Evolutionary conservation across 805 yeast genomes (phyloP).

Genomic region (Grigorovia transvaalensis): DNA sequence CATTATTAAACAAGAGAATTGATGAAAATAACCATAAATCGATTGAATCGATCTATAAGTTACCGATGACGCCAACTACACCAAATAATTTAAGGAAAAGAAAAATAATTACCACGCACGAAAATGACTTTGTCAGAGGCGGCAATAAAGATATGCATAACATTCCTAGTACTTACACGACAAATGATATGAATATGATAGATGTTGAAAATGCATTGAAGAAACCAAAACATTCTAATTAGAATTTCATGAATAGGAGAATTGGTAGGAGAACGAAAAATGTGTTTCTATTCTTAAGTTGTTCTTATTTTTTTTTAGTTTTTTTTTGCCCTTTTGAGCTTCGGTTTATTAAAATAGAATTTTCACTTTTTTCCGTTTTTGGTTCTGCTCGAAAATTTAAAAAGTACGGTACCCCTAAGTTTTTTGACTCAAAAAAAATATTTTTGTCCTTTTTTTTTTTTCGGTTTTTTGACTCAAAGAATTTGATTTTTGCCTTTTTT

Average conservation of each 20-base stretch:
- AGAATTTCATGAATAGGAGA: background rate
- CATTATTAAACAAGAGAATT: background rate
- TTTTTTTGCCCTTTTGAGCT: background rate
- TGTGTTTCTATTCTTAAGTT: no score
- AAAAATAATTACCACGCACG: background rate
- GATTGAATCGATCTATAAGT: background rate
- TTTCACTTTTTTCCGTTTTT: background rate
- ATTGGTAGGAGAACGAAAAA: background rate
- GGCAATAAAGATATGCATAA: background rate
- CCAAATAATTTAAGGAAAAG: slow-evolving; percentile 10
- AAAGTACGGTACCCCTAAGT: background rate
- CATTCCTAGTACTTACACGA: background rate
- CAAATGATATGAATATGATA: background rate
- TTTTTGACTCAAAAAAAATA: no score
- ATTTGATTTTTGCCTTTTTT: no score
- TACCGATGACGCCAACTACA: slow-evolving; percentile 19
- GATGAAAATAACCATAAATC: background rate
- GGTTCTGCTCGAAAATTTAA: background rate
- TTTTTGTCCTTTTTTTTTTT: no score
- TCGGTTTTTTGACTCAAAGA: no score
- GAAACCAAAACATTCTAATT: background rate
- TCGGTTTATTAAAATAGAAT: background rate
- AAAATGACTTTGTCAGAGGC: background rate
- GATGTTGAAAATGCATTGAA: background rate
- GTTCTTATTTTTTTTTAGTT: no score